Conservation (phyloP, 1,284 basidiomycete species). For the Moesziomyces globuligerus region DNA sequence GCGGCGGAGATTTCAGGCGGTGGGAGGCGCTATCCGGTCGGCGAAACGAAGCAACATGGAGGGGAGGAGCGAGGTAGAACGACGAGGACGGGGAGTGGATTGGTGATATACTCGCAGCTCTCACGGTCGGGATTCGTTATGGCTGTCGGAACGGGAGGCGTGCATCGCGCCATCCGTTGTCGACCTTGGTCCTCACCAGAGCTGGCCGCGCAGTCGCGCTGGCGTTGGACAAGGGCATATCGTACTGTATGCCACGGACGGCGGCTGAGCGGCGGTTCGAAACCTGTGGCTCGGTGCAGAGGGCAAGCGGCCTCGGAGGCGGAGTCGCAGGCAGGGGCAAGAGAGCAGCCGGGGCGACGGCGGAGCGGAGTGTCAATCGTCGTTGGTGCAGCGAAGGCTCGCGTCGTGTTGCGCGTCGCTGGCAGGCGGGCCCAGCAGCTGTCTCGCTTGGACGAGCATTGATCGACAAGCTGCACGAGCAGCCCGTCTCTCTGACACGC, state of each 20-base stretch:
- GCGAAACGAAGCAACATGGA: not conserved
- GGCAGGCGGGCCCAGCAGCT: not conserved
- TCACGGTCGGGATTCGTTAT: too few species aligned
- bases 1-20: not conserved
- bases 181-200: too few species aligned
- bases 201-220: too few species aligned
- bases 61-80: not conserved
- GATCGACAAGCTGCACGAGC: slow-evolving; percentile 11
- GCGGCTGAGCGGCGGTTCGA: not conserved
- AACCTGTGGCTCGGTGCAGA: not conserved
- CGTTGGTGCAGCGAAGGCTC: not conserved
- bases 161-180: too few species aligned
- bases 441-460: too few species aligned
- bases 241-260: not conserved
- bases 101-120: not conserved
- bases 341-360: not conserved
- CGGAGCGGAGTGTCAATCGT: not conserved
- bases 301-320: too few species aligned
- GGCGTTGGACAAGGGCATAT: too few species aligned
- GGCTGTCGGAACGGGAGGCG: too few species aligned
- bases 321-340: too few species aligned
- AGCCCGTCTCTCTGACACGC: not conserved
- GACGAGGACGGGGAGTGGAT: not conserved
- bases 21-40: not conserved
- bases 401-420: not conserved